phyloP scores from a whole-genome alignment of 2,329 filamentous ascomycete species.

The Ascochyta pisi region DNA sequence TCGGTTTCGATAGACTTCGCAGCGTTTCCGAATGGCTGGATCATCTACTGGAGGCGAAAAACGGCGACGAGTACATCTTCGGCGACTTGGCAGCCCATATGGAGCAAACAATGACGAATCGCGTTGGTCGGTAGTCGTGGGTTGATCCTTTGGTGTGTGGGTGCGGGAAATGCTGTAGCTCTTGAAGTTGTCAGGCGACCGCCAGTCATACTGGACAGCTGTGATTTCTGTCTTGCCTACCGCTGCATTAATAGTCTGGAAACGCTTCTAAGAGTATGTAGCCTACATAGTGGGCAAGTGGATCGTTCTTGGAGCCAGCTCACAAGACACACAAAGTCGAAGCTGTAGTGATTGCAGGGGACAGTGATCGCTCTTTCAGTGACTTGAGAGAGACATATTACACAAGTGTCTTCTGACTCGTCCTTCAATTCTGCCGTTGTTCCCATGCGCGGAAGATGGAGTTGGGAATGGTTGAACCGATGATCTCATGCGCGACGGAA shows the following conservation, averaged over 20 bases:
- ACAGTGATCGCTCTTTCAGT: constrained; percentile 73
- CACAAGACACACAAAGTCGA: constrained; percentile 84
- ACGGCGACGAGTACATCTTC: constrained; percentile 23
- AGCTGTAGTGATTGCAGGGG: constrained; percentile 81
- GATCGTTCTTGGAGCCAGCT: constrained; percentile 79
- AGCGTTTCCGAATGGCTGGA: constrained; percentile 64
- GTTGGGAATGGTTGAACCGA: constrained; percentile 13
- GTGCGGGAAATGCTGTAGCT: constrained; percentile 61
- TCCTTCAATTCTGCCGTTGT: constrained; percentile 21
- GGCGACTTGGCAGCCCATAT: constrained; percentile 28
- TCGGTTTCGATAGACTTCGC: constrained; percentile 73
- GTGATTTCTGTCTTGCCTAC: constrained; percentile 61
- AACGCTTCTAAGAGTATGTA: too few species aligned
- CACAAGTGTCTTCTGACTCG: constrained; percentile 61
- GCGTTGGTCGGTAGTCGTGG: not conserved
- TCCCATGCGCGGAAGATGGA: constrained; percentile 36
- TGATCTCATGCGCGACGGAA: constrained; percentile 22
- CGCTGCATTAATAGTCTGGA: not conserved
- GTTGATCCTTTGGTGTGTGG: constrained; percentile 14
- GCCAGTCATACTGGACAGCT: constrained; percentile 71
- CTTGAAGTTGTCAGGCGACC: constrained; percentile 61
- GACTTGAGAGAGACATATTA: constrained; percentile 84
- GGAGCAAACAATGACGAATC: constrained; percentile 21
- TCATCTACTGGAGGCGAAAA: constrained; percentile 44
- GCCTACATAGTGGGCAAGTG: constrained; percentile 81